These are phyloP conservation scores for Termitomyces sp. DNA, from an alignment of 768 basidiomycete genomes.

Conservation along the genomic window DNA sequence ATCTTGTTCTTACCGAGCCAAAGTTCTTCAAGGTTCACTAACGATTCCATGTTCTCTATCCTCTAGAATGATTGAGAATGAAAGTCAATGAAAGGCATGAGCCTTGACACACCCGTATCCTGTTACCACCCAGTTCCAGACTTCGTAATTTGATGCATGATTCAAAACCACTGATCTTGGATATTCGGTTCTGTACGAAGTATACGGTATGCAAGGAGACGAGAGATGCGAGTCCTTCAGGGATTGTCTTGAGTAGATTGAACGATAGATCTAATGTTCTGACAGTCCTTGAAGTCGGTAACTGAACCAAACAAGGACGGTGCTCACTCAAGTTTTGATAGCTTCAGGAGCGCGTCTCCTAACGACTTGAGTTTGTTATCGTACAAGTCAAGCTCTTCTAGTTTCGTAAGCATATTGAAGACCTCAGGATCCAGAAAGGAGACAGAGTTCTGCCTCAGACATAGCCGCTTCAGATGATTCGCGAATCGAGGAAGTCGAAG, in stretches of 20 bases:
- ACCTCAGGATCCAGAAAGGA: conserved; percentile 65
- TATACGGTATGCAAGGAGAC: conserved; percentile 71
- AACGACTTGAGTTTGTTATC: conserved; percentile 88
- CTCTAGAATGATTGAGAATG: conserved; percentile 39
- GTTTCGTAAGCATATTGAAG: conserved; percentile 55
- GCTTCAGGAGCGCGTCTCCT: conserved; percentile 56
- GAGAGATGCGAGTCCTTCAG: conserved; percentile 55
- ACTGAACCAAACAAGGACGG: background rate
- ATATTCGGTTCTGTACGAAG: conserved; percentile 96
- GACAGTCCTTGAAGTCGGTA: background rate
- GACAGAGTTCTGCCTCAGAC: conserved; percentile 84
- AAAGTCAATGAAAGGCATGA: background rate
- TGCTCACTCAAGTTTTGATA: conserved; percentile 52
- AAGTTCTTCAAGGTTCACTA: conserved; percentile 83
- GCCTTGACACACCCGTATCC: conserved; percentile 61
- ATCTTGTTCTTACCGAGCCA: conserved; percentile 99
- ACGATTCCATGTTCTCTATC: conserved; percentile 80
- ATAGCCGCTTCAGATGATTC: conserved; percentile 61
- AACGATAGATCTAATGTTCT: conserved; percentile 92
- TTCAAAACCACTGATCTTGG: conserved; percentile 65
- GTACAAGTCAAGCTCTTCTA: conserved; percentile 93
- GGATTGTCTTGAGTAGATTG: conserved; percentile 76
- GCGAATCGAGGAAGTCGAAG: conserved; percentile 76
- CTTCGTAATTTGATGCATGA: conserved; percentile 57
- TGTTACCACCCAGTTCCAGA: conserved; percentile 92